A percentile compares a stretch with the other conserved stretches of the same genome.
Evolutionary conservation across 345 rosid species (phyloP).

Genomic region (Hibiscus mutabilis): DNA sequence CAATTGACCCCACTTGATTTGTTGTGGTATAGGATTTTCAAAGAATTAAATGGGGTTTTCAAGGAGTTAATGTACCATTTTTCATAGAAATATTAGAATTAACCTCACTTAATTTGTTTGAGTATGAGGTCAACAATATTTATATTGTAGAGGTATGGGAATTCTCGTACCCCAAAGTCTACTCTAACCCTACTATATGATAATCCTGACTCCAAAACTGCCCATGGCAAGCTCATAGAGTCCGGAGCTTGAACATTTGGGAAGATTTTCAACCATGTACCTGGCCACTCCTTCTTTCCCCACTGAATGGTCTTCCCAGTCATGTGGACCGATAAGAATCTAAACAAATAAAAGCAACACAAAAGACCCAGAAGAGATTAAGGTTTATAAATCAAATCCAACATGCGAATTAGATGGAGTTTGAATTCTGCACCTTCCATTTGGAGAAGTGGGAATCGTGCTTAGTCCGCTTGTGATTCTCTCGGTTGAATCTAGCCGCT

Average conservation of each 20-base stretch:
- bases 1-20: no score
- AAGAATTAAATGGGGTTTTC: no score
- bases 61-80: no score
- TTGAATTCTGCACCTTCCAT: conserved; percentile 52
- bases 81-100: no score
- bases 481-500: conserved; percentile 43
- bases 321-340: conserved; percentile 67
- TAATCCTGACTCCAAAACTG: no score
- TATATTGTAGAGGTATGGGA: no score
- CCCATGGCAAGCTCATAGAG: conserved; percentile 72
- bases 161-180: no score
- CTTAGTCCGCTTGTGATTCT: conserved; percentile 56
- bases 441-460: conserved; percentile 66
- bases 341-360: conserved; percentile 11
- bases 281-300: conserved; percentile 68
- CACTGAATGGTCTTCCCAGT: conserved; percentile 58
- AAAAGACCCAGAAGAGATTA: neutral
- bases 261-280: conserved; percentile 77
- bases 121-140: no score
- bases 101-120: no score
- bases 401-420: neutral
- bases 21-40: no score
- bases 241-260: conserved; percentile 63
- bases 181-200: no score
- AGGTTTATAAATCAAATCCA: neutral